Base-by-base conservation (phyloP, 495 filamentous ascomycete species). In the Niebla homalea region DNA sequence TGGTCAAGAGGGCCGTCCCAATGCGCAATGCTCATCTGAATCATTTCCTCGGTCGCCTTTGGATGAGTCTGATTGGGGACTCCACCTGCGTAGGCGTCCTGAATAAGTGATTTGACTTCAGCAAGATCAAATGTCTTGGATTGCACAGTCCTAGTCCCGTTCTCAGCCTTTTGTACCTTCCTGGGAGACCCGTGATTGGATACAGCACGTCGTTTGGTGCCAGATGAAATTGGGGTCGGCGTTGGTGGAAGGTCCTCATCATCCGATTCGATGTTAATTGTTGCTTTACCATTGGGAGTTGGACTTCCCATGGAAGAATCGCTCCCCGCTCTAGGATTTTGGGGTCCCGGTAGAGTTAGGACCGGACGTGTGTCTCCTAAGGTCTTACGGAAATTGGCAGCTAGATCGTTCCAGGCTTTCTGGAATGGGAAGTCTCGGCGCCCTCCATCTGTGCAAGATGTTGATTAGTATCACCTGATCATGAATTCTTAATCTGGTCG, bases 31-130 rank as follows among this genome's bases (percentile, higher is more conserved):
- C 65, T 72, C 11, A 56, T 20, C n/a, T 55, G 42, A 16, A 70
- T 64, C 50, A 76, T 61, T 0, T 50, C 59, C 16, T 73, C 67
- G 4, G 67, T 67, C 0, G 70, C 70, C 2, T 66, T 66, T 0
- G 72, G 70, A 25, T 73, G 63, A 5, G 62, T 63, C 18, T 70
- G 64, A 18, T 68, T 63, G 0, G 68, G 68, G 0, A 72, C 57
- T 10, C 39, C 39, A 0, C 69, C 66, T 2, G 54, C 57, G 19
- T 67, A 65, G 0, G 62, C 64, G n/a, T 71, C 62, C 42, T 66
- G 61, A 11, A 67, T 64, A 25, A 70, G 63, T 0, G 55, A 52
- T 0, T 62, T 56, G 0, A 74, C 63, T 6, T 63, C 61, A 16
- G 55, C 46, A 37, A 66, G 57, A 3, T 50, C 55, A 35, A 73